These are phyloP conservation scores for Cladobotryum protrusum DNA, from an alignment of 2,329 filamentous ascomycete species.

Conservation along the genomic window DNA sequence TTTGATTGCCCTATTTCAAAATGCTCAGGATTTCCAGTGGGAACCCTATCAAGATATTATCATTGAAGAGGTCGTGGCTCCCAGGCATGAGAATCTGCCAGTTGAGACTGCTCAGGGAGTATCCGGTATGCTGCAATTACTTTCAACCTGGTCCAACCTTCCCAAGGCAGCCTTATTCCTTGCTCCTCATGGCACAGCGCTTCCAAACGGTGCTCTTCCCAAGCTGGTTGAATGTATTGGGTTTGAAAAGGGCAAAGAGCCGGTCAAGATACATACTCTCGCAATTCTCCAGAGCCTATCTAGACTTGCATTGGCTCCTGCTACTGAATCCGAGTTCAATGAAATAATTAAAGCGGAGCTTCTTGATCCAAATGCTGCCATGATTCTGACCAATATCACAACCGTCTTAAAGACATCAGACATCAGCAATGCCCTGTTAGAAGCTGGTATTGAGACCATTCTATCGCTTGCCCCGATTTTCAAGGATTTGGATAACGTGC, in stretches of 20 bases:
- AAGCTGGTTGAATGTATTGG: slow-evolving; percentile 68
- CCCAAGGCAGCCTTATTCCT: slow-evolving; percentile 64
- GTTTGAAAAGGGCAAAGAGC: slow-evolving; percentile 70
- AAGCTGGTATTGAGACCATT: slow-evolving; percentile 71
- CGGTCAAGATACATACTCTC: slow-evolving; percentile 78
- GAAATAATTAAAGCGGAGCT: slow-evolving; percentile 51
- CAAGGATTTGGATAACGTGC: slow-evolving; percentile 60
- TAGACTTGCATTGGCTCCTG: slow-evolving; percentile 49
- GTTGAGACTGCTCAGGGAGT: slow-evolving; percentile 84
- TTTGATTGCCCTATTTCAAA: slow-evolving; percentile 69
- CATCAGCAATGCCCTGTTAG: slow-evolving; percentile 67
- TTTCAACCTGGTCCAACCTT: slow-evolving; percentile 73
- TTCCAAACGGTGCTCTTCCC: slow-evolving; percentile 58
- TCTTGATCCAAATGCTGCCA: slow-evolving; percentile 49
- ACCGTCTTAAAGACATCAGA: slow-evolving; percentile 55
- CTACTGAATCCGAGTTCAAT: slow-evolving; percentile 50
- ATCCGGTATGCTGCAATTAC: slow-evolving; percentile 73
- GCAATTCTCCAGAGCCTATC: slow-evolving; percentile 67
- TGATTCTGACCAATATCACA: slow-evolving; percentile 62
- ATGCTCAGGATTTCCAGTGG: slow-evolving; percentile 67
- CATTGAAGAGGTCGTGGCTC: slow-evolving; percentile 67
- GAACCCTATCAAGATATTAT: slow-evolving; percentile 62
- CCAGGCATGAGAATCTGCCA: slow-evolving; percentile 70
- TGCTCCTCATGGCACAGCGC: slow-evolving; percentile 28
- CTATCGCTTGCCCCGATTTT: slow-evolving; percentile 70